Conservation (phyloP, 2,329 filamentous ascomycete species). For the Calonectria ilicicola region DNA sequence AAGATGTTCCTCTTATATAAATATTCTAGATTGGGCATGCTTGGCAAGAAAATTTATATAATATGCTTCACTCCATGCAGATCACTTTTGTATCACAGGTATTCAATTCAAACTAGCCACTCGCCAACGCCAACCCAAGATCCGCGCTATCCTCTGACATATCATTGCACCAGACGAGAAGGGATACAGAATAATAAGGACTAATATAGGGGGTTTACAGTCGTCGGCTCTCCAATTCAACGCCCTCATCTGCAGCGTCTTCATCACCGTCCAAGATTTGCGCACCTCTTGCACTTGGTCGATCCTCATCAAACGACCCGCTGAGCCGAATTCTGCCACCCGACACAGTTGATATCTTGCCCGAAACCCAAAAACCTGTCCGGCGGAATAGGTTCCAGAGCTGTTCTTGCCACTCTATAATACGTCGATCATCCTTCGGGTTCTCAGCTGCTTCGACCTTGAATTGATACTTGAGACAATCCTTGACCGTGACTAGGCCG, state of each 20-base stretch:
- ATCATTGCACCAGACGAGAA: conserved; percentile 22
- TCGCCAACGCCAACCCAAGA: conserved; percentile 38
- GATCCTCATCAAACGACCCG: conserved; percentile 50
- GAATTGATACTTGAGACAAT: conserved; percentile 97
- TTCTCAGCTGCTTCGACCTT: conserved; percentile 91
- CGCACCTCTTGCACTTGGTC: conserved; percentile 58
- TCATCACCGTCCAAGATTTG: conserved; percentile 57
- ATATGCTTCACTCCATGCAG: neutral
- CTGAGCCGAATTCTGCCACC: conserved; percentile 69
- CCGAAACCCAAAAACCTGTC: conserved; percentile 69
- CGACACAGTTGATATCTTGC: conserved; percentile 63
- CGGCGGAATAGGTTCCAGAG: conserved; percentile 71
- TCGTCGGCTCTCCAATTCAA: conserved; percentile 57
- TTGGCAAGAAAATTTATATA: neutral
- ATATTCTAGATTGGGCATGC: neutral
- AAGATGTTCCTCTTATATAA: neutral
- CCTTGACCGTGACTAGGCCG: conserved; percentile 94
- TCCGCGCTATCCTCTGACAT: conserved; percentile 31
- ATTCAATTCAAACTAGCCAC: conserved; percentile 28
- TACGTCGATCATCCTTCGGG: conserved; percentile 68
- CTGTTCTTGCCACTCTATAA: conserved; percentile 71
- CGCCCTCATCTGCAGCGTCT: conserved; percentile 53
- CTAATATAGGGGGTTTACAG: conserved; percentile 12
- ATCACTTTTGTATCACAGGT: neutral
- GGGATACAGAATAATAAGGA: conserved; percentile 3